Percentiles rank a stretch among this genome's conserved stretches.
Evolutionary conservation across 225 moss, liverwort and hornwort species (phyloP).

Genomic region (Physcomitrellopsis africana): DNA sequence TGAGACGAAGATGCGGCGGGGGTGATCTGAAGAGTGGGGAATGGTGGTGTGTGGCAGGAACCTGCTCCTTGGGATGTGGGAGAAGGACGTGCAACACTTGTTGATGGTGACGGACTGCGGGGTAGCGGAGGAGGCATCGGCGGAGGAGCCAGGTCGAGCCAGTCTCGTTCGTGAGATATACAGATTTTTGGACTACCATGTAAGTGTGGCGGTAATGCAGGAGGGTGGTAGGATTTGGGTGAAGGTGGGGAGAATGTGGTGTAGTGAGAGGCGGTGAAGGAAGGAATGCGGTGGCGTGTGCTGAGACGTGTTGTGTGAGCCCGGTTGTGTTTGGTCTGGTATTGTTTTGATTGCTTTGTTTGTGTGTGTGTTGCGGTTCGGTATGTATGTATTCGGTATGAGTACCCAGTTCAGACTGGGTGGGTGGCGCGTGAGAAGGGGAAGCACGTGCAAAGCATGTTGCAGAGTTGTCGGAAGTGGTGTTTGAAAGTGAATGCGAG

Average conservation of each 20-base stretch:
- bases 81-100: constrained; percentile 65
- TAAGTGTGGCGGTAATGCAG: constrained; percentile 31
- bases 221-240: constrained; percentile 15
- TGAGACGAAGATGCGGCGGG: not conserved
- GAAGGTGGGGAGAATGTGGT: not conserved
- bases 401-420: too few relatives aligned
- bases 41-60: constrained; percentile 49
- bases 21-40: constrained; percentile 17
- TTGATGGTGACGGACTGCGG: constrained; percentile 63
- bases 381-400: too few relatives aligned
- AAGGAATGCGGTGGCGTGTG: too few relatives aligned
- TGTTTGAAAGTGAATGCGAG: too few relatives aligned
- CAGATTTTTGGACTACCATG: constrained; percentile 66
- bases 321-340: too few relatives aligned
- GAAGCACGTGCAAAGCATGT: too few relatives aligned
- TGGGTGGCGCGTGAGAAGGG: too few relatives aligned
- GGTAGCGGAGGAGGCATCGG: constrained; percentile 35
- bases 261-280: not conserved
- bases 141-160: constrained; percentile 51
- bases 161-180: constrained; percentile 64
- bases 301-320: too few relatives aligned
- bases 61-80: constrained; percentile 62
- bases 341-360: too few relatives aligned
- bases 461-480: too few relatives aligned
- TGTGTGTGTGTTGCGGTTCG: too few relatives aligned